These are phyloP conservation scores for Schwanniomyces occidentalis DNA, from an alignment of 805 yeast genomes.

Conservation along the genomic window DNA sequence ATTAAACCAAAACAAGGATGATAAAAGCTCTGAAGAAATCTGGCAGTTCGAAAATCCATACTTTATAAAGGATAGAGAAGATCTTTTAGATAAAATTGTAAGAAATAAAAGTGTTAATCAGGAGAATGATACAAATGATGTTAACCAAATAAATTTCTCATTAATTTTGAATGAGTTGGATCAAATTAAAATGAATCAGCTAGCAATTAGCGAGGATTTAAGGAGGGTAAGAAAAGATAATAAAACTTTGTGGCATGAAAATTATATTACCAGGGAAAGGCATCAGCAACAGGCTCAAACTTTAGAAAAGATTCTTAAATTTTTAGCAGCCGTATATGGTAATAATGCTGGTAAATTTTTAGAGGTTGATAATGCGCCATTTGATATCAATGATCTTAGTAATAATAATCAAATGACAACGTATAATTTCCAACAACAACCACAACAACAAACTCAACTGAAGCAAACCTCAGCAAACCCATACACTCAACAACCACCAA, in stretches of 20 bases:
- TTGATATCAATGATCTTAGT: conserved; percentile 12
- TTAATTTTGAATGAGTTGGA: conserved; percentile 71
- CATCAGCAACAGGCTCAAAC: conserved; percentile 86
- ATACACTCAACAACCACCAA: conserved; percentile 10
- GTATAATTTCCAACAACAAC: conserved; percentile 12
- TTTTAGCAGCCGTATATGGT: conserved; percentile 81
- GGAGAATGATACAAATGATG: conserved; percentile 21
- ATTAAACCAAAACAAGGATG: conserved; percentile 34
- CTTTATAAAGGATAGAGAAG: conserved; percentile 77
- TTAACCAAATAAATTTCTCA: conserved; percentile 44
- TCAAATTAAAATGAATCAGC: conserved; percentile 72
- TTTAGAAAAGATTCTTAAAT: conserved; percentile 81
- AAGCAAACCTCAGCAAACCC: conserved; percentile 6
- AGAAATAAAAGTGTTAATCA: conserved; percentile 57
- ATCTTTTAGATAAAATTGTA: conserved; percentile 78
- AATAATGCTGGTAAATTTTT: conserved; percentile 51
- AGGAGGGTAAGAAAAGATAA: conserved; percentile 83
- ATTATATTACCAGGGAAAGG: conserved; percentile 77
- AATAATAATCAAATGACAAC: conserved; percentile 21
- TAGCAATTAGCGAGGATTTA: conserved; percentile 80
- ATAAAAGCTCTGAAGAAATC: conserved; percentile 65
- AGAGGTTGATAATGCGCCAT: conserved; percentile 28
- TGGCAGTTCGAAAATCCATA: conserved; percentile 88
- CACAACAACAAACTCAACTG: conserved; percentile 5
- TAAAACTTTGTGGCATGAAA: conserved; percentile 89